Conservation (phyloP, 108 stramenopile genomes). For the Skeletonema tropicum region DNA sequence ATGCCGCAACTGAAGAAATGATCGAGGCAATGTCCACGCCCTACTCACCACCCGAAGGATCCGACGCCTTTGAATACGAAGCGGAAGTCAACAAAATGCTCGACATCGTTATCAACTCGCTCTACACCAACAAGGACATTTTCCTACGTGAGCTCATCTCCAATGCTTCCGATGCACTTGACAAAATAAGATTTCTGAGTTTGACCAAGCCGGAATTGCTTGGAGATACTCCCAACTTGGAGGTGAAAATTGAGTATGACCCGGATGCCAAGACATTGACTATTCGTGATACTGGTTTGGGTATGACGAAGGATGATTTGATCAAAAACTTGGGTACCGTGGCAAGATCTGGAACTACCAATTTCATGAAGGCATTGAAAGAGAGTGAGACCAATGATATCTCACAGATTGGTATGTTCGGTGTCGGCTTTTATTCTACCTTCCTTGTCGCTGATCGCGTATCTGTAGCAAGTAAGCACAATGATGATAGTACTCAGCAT, state of each 20-base stretch:
- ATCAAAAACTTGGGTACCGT: slow-evolving; percentile 98
- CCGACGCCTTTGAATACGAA: slow-evolving; percentile 82
- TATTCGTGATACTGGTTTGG: slow-evolving; percentile 95
- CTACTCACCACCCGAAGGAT: slow-evolving; percentile 46
- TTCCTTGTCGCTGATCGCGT: slow-evolving; percentile 95
- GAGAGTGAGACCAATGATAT: slow-evolving; percentile 81
- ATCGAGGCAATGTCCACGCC: slow-evolving; percentile 22
- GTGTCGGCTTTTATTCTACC: slow-evolving; percentile 98
- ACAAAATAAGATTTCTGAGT: slow-evolving; percentile 97
- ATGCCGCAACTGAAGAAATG: slow-evolving; percentile 33
- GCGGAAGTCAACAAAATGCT: slow-evolving; percentile 98
- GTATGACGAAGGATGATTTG: slow-evolving; percentile 97
- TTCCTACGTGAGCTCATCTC: slow-evolving; percentile 96
- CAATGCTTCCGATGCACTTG: slow-evolving; percentile 98
- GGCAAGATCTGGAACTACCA: slow-evolving; percentile 98
- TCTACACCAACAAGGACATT: slow-evolving; percentile 99
- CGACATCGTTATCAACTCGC: slow-evolving; percentile 99
- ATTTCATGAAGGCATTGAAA: slow-evolving; percentile 95
- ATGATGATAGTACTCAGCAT: slow-evolving; percentile 87
- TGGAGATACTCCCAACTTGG: slow-evolving; percentile 79
- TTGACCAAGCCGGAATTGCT: slow-evolving; percentile 86
- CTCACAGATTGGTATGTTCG: slow-evolving; percentile 98
- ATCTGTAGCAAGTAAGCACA: slow-evolving; percentile 95
- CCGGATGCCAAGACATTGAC: slow-evolving; percentile 91
- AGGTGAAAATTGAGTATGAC: slow-evolving; percentile 93